Percentiles rank a stretch among this genome's conserved stretches.
These are phyloP conservation scores for Pseudocercospora macadamiae DNA, from an alignment of 2,329 filamentous ascomycete species.

Conservation along the genomic window DNA sequence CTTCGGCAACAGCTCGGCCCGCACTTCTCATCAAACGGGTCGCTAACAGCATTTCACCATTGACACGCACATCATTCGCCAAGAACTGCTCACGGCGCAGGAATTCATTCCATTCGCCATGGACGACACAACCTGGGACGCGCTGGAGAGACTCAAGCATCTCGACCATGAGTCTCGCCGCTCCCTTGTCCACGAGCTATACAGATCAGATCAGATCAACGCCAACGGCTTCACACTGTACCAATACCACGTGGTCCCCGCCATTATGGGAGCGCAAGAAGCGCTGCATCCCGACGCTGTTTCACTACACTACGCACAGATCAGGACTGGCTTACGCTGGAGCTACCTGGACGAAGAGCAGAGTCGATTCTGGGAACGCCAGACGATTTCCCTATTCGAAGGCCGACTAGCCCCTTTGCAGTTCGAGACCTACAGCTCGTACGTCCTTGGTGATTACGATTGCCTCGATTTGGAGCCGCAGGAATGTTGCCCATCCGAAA, in stretches of 20 bases:
- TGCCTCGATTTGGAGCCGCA: not conserved
- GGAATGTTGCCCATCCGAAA: not conserved
- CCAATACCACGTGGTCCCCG: constrained; percentile 10
- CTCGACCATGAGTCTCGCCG: not conserved
- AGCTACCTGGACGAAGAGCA: constrained; percentile 5
- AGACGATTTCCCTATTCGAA: not conserved
- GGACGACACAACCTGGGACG: too few relatives aligned
- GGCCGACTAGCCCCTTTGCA: constrained; percentile 4
- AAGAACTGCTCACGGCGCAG: too few relatives aligned
- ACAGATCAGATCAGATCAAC: not conserved
- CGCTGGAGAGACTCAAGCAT: too few relatives aligned
- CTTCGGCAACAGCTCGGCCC: too few relatives aligned
- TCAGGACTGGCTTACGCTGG: constrained; percentile 9
- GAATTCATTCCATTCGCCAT: too few relatives aligned
- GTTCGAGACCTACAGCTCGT: not conserved
- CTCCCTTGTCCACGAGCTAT: not conserved
- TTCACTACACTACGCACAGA: constrained; percentile 11
- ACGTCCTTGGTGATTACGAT: not conserved
- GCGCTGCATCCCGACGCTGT: not conserved
- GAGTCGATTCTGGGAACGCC: constrained; percentile 4
- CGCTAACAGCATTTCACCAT: too few relatives aligned
- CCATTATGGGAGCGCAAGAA: not conserved
- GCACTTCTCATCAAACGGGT: too few relatives aligned
- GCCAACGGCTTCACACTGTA: constrained; percentile 10
- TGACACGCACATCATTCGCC: too few relatives aligned